phyloP scores from a whole-genome alignment of 495 filamentous ascomycete genomes.

The Xylaria cubensis region DNA sequence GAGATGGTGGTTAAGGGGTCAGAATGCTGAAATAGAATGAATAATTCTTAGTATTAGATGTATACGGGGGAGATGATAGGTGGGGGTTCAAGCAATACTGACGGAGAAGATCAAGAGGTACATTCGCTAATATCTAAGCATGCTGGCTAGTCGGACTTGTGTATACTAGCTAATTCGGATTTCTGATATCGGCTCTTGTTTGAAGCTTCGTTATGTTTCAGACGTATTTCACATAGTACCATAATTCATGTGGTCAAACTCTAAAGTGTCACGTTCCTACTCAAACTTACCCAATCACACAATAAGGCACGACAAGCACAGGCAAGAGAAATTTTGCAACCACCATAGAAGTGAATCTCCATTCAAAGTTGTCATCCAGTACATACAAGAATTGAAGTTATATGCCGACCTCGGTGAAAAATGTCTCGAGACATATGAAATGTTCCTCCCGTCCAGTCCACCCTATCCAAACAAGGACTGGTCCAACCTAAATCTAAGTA shows the following conservation, averaged over 20 bases:
- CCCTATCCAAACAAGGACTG: constrained; percentile 19
- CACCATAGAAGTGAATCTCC: constrained; percentile 20
- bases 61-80: not conserved
- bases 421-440: constrained; percentile 8
- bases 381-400: constrained; percentile 30
- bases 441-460: constrained; percentile 1
- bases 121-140: not conserved
- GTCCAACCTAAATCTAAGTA: constrained; percentile 9
- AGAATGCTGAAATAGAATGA: too few species aligned
- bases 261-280: not conserved
- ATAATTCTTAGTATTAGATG: not conserved
- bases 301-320: not conserved
- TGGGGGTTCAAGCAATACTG: not conserved
- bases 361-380: constrained; percentile 28
- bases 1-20: not conserved
- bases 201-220: not conserved
- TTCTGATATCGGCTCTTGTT: not conserved
- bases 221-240: too few species aligned
- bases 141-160: not conserved
- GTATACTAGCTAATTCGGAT: not conserved
- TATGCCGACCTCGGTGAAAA: constrained; percentile 15
- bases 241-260: too few species aligned
- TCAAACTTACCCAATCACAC: not conserved
- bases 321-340: not conserved
- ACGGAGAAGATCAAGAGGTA: not conserved